Base-by-base conservation (phyloP, 768 basidiomycete species). In the Lentinula boryana region DNA sequence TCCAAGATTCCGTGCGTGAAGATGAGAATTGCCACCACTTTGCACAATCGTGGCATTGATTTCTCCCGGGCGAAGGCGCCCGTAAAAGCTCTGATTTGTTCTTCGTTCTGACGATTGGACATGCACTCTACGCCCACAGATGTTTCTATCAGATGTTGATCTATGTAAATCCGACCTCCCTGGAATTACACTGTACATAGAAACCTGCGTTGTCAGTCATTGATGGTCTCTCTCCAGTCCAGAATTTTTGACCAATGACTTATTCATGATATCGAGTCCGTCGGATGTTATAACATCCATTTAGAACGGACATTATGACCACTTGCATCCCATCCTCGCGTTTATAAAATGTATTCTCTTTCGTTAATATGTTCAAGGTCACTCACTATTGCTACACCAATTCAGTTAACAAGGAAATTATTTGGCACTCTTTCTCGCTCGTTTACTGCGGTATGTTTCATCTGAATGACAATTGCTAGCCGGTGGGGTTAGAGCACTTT, bases 1-100 rank as follows among this genome's bases (percentile, higher is more conserved):
- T 63, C 71, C 78, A 6, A 50, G 58, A 27, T 46, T 58, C 13
- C 50, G 2, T 23, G 58, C 32, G 21, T 51, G 43, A 52, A 33
- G 3, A 5, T 4, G 12, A 21, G 10, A 52, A 43, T 6, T n/a
- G 51, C n/a, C 6, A 13, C 12, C 23, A 18, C 23, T 5, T 5
- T 36, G 12, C 15, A 4, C 23, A 9, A 15, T 9, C 40, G 33
- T 55, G 33, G 33, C 53, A 21, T 23, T 23, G 35, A 23, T 15
- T 6, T n/a, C 35, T 21, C 16, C 6, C 2, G 32, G 21, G 13
- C 18, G 33, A 16, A 7, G 23, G 7, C 10, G 33, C 31, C 12
- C 51, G 36, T 31, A 33, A 3, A 27, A 27, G 27, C 16, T 36
- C 18, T 10, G 2, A 16, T 12, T 21, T 46, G 44, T 21, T 46